Evolutionary conservation across 352 stramenopile genomes (phyloP).

Genomic region (Blastocystis hominis): DNA sequence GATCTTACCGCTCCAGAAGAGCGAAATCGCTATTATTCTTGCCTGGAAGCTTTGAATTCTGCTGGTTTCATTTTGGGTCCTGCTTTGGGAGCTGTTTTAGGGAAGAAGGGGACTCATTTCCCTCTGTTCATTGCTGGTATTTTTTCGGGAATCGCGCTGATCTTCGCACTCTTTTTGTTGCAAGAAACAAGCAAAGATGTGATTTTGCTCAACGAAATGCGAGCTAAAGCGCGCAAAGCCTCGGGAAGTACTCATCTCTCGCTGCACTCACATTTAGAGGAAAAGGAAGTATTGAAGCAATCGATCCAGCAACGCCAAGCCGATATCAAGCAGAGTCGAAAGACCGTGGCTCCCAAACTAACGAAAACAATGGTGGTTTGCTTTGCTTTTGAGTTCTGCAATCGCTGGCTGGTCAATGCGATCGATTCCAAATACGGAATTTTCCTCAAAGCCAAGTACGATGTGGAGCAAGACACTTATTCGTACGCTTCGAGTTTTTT

Average conservation of each 20-base stretch:
- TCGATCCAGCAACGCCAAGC: not conserved
- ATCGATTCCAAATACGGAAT: slow-evolving; percentile 7
- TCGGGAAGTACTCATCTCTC: not conserved
- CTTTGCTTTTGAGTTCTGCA: slow-evolving; percentile 40
- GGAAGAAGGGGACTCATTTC: not conserved
- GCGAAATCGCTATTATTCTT: slow-evolving; percentile 7
- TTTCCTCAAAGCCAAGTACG: slow-evolving; percentile 6
- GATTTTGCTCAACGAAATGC: not conserved
- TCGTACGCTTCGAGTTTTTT: not conserved
- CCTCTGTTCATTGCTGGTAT: slow-evolving; percentile 3
- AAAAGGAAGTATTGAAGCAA: not conserved
- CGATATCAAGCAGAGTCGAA: not conserved
- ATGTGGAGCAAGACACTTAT: not conserved
- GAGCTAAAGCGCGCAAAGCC: not conserved
- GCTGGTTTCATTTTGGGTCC: slow-evolving; percentile 31
- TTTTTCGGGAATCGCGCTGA: not conserved
- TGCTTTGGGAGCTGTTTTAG: slow-evolving; percentile 26
- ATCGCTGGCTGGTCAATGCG: slow-evolving; percentile 31
- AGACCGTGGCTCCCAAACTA: not conserved
- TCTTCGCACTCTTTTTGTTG: slow-evolving; percentile 23
- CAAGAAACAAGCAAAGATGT: slow-evolving; percentile 19
- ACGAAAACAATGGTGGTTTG: not conserved
- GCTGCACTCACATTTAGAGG: not conserved
- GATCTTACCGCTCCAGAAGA: slow-evolving; percentile 31
- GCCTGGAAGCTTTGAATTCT: slow-evolving; percentile 2